phyloP scores from a whole-genome alignment of 345 rosid genomes.

The Bruguiera gymnorhiza region DNA sequence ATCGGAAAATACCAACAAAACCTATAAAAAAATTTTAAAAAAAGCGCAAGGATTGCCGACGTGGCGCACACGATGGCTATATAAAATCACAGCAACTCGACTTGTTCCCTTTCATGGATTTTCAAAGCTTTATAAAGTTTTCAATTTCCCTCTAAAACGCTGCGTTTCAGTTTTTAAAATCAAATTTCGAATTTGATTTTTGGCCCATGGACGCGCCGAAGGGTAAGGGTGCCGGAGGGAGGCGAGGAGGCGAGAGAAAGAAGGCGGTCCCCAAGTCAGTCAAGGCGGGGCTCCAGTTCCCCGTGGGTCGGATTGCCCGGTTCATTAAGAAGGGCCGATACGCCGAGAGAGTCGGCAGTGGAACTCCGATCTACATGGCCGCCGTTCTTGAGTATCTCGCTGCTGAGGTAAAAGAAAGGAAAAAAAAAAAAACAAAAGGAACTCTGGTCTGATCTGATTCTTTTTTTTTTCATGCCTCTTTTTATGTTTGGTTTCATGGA shows the following conservation, averaged over 20 bases:
- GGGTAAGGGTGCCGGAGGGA: slow-evolving; percentile 25
- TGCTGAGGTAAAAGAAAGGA: slow-evolving; percentile 15
- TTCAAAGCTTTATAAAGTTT: neutral
- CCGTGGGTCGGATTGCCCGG: slow-evolving; percentile 23
- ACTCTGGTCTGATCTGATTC: no score
- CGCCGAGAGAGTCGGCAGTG: slow-evolving; percentile 19
- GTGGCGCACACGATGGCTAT: neutral
- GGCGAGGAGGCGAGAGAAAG: slow-evolving; percentile 18
- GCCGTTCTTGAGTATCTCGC: slow-evolving; percentile 29
- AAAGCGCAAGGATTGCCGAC: slow-evolving; percentile 1
- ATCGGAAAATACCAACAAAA: neutral
- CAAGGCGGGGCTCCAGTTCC: slow-evolving; percentile 27
- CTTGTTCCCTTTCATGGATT: no score
- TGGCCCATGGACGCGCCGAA: neutral
- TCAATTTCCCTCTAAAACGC: slow-evolving; percentile 5
- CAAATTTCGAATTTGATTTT: neutral
- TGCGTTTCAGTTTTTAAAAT: neutral
- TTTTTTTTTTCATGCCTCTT: no score
- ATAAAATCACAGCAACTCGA: neutral
- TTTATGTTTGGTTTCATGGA: neutral
- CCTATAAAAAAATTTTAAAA: no score
- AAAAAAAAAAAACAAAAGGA: no score
- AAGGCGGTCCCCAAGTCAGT: slow-evolving; percentile 20
- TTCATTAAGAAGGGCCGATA: slow-evolving; percentile 26
- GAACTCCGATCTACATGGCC: slow-evolving; percentile 24